These are phyloP conservation scores for Pisolithus microcarpus DNA, from an alignment of 768 basidiomycete species.

Conservation along the genomic window DNA sequence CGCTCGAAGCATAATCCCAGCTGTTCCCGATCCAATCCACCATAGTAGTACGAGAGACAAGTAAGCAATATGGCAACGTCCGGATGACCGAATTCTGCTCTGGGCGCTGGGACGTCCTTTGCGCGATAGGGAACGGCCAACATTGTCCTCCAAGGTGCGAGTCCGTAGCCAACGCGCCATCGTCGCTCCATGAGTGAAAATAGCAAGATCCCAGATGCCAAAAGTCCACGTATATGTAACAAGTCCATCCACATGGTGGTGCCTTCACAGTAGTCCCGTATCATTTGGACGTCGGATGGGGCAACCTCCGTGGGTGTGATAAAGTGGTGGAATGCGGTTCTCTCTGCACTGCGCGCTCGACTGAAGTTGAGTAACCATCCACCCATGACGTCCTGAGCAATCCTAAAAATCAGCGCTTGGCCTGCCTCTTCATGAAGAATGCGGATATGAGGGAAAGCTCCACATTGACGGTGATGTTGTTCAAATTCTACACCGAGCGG, in stretches of 20 bases:
- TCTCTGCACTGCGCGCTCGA: conserved; percentile 8
- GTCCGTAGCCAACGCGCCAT: conserved; percentile 49
- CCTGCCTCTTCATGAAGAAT: conserved; percentile 1
- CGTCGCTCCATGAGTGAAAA: conserved; percentile 33
- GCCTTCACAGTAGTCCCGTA: conserved; percentile 12
- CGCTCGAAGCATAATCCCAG: conserved; percentile 31
- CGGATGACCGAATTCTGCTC: conserved; percentile 48
- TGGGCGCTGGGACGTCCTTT: conserved; percentile 40
- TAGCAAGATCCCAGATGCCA: conserved; percentile 31
- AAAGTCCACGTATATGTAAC: conserved; percentile 38
- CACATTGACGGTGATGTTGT: background rate
- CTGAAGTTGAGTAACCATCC: conserved; percentile 14
- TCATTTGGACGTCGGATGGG: background rate
- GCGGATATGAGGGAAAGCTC: conserved; percentile 5
- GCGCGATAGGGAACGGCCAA: conserved; percentile 49
- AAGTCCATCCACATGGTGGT: conserved; percentile 24
- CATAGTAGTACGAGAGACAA: conserved; percentile 43
- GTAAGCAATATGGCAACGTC: conserved; percentile 42
- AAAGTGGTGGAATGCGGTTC: conserved; percentile 16
- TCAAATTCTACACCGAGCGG: conserved; percentile 4
- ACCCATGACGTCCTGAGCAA: conserved; percentile 13
- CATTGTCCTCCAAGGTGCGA: conserved; percentile 34
- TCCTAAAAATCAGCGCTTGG: background rate
- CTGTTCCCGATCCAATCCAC: conserved; percentile 35
- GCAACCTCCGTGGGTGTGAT: conserved; percentile 12